A percentile compares a stretch with the other conserved stretches of the same genome.
phyloP scores from a whole-genome alignment of 2,329 filamentous ascomycete species.

The Aspergillus jensenii region DNA sequence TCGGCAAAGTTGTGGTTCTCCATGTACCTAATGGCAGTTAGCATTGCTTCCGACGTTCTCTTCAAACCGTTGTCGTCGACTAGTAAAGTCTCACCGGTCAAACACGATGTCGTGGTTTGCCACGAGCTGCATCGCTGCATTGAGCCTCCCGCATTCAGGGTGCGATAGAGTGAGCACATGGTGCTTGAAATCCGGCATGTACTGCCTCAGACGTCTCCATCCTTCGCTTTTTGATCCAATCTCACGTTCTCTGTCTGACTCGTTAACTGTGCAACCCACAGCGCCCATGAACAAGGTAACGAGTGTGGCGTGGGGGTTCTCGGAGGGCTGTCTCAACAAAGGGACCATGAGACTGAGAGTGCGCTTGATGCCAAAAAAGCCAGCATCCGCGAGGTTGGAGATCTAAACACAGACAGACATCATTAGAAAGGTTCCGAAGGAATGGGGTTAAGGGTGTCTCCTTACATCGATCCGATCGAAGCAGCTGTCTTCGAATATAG shows the following conservation, averaged over 20 bases:
- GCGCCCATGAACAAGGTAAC: conserved; percentile 46
- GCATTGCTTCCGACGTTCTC: not conserved
- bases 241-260: too few relatives aligned
- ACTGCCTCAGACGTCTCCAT: too few relatives aligned
- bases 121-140: too few relatives aligned
- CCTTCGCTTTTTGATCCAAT: too few relatives aligned
- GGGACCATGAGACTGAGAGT: conserved; percentile 30
- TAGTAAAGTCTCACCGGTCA: conserved; percentile 3
- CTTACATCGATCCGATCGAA: conserved; percentile 44
- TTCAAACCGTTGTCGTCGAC: not conserved
- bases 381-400: conserved; percentile 41
- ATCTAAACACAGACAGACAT: conserved; percentile 24
- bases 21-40: not conserved
- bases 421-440: not conserved
- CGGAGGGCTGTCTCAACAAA: conserved; percentile 30
- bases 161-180: too few relatives aligned
- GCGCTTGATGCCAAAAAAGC: conserved; percentile 30
- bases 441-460: not conserved
- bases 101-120: not conserved
- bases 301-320: conserved; percentile 43
- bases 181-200: too few relatives aligned
- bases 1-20: not conserved
- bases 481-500: conserved; percentile 3
- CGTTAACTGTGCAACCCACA: conserved; percentile 10
- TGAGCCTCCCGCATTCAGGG: too few relatives aligned